A percentile compares a stretch with the other conserved stretches of the same genome.
phyloP scores from a whole-genome alignment of 106 monocot species.

The Platanthera zijinensis region DNA sequence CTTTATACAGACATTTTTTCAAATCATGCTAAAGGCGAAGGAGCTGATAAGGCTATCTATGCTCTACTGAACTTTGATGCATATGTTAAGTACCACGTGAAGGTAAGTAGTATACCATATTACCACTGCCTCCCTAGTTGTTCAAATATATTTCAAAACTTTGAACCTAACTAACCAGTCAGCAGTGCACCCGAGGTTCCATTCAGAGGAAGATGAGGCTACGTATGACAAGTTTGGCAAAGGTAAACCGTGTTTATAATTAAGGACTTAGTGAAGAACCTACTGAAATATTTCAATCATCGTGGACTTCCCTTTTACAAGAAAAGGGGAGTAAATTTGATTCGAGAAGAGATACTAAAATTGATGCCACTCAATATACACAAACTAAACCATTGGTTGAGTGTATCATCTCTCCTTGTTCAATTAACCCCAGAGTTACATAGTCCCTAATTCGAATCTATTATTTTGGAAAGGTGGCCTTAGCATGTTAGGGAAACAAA shows the following conservation, averaged over 20 bases:
- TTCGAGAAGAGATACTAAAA: too few species aligned
- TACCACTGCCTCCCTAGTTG: too few species aligned
- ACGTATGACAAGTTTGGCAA: conserved; percentile 29
- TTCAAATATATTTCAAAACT: not conserved
- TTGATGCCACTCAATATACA: too few species aligned
- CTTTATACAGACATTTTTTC: conserved; percentile 34
- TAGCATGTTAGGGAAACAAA: too few species aligned
- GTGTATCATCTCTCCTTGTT: too few species aligned
- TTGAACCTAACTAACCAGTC: not conserved
- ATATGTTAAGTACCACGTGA: conserved; percentile 61
- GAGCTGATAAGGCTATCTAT: conserved; percentile 43
- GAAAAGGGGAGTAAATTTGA: not conserved
- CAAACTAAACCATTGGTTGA: too few species aligned
- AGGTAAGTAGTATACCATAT: conserved; percentile 23
- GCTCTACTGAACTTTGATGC: conserved; percentile 54
- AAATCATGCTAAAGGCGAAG: conserved; percentile 43
- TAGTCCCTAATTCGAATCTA: too few species aligned
- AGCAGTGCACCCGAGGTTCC: conserved; percentile 49
- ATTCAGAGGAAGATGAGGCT: conserved; percentile 59
- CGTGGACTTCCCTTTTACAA: not conserved
- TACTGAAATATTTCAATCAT: not conserved
- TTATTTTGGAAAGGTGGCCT: too few species aligned
- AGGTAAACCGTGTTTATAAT: conserved; percentile 21
- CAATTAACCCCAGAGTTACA: too few species aligned
- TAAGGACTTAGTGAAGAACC: not conserved